Base-by-base conservation (phyloP, 768 basidiomycete genomes). In the Leccinum variicolor region DNA sequence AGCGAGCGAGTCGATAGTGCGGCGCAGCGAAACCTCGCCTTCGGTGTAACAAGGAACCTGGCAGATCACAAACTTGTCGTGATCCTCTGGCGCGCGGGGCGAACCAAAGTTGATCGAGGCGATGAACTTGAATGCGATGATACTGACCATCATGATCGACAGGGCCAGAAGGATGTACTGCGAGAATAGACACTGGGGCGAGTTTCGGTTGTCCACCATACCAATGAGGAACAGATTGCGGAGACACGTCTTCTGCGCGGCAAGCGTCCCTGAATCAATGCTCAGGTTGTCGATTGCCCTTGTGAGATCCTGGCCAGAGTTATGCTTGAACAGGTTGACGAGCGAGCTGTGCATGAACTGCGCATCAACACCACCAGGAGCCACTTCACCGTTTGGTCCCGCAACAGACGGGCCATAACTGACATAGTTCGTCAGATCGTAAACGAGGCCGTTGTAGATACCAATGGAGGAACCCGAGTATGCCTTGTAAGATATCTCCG, bases 1-100 rank as follows among this genome's bases (percentile, higher is more conserved):
- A 2, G 96, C 93, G 56, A 99, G 77, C 5, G 94, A 96, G 70
- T 98, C 94, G 68, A 99, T 96, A 2, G 94, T 97, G 64, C 79
- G 80, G 50, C 90, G 82, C 52, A 98, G 78, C 5, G 93, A 97
- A 14, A 77, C 70, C 61, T 94, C 90, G 62, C 94, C 96, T 79
- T 98, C 96, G 3, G 96, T 98, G 71, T 98, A 98, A 82, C 96
- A 98, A 29, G 96, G 96, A 0, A 98, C 94, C 68, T 98, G 96
- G 70, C 95, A 98, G 65, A 95, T 92, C 61, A 97, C 90, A 63
- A 97, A 96, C 75, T 97, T 96, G 78, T 97, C 94, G 69, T 94
- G 93, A 65, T 94, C 90, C 74, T 96, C 94, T 0, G 94, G 94
- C 6, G 90, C 89, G 55, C 92, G 84, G n/a, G 84, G 72, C 3